Conservation (phyloP, 352 stramenopile species). For the Saprolegnia diclina region DNA sequence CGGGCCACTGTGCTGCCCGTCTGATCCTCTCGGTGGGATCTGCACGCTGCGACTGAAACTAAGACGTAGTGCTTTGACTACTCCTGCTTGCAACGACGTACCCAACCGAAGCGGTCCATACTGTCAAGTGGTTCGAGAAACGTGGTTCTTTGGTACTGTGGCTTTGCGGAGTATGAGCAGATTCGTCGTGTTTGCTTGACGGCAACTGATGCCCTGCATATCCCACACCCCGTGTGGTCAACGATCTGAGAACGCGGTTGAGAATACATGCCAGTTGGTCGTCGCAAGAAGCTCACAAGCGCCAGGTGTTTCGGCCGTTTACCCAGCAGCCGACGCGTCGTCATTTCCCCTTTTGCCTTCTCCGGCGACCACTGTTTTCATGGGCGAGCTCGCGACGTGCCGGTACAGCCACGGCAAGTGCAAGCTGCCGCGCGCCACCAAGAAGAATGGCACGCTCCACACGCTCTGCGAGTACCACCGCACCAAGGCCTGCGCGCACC, state of each 20-base stretch:
- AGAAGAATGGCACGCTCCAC: conserved; percentile 66
- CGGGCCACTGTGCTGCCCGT: not conserved
- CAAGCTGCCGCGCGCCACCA: conserved; percentile 58
- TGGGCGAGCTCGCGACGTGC: conserved; percentile 31
- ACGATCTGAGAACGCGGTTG: not conserved
- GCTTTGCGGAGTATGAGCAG: not conserved
- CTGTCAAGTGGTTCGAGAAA: too few relatives aligned
- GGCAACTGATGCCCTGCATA: not conserved
- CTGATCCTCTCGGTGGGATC: not conserved
- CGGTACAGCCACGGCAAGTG: conserved; percentile 66
- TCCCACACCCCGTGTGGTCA: not conserved
- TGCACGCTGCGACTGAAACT: too few relatives aligned
- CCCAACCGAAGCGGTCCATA: too few relatives aligned
- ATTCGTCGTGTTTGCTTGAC: too few relatives aligned
- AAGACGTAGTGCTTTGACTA: too few relatives aligned
- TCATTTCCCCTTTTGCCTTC: not conserved
- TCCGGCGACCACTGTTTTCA: not conserved
- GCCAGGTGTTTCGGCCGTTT: not conserved
- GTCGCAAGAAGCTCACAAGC: too few relatives aligned
- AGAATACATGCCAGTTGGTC: not conserved
- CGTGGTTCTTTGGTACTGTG: too few relatives aligned
- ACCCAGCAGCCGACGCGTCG: not conserved
- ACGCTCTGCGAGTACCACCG: conserved; percentile 75
- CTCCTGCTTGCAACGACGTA: too few relatives aligned
- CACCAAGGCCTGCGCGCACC: conserved; percentile 74